Percentiles rank a stretch among this genome's conserved stretches.
Conservation (phyloP, 108 stramenopile species). For the Nitzschia putrida region DNA sequence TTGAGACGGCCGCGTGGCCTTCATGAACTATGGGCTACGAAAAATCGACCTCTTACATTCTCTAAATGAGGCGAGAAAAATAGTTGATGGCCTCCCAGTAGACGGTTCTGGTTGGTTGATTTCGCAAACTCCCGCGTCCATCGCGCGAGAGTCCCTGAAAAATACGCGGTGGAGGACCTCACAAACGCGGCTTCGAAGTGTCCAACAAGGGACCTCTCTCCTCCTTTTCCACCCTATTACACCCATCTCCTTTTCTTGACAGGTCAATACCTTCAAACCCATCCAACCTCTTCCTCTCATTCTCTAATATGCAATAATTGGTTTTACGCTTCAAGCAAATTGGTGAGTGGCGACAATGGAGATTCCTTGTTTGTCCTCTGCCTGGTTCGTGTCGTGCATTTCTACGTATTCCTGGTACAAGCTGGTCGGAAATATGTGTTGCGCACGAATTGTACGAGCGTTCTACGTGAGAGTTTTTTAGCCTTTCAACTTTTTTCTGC, state of each 20-base stretch:
- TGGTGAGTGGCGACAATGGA: conserved; percentile 14
- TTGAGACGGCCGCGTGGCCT: no score
- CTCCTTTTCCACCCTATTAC: conserved; percentile 2
- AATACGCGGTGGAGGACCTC: neutral
- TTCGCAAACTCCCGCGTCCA: neutral
- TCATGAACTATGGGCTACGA: neutral
- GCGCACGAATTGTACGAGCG: neutral
- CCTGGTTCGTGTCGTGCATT: neutral
- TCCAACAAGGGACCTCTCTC: conserved; percentile 13
- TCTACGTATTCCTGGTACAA: conserved; percentile 5
- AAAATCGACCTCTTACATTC: conserved; percentile 16
- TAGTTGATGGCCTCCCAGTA: neutral
- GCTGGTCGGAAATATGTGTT: neutral
- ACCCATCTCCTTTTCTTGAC: conserved; percentile 15
- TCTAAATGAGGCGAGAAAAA: neutral
- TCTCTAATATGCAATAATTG: conserved; percentile 24
- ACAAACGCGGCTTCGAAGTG: conserved; percentile 9
- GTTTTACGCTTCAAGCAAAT: neutral
- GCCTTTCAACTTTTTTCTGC: no score
- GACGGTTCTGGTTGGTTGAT: conserved; percentile 8
- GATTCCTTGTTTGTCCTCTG: no score
- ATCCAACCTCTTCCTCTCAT: neutral
- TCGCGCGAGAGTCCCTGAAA: neutral
- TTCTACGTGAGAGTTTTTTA: no score
- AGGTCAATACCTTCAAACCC: conserved; percentile 5